Evolutionary conservation across 1,139 yeast species (phyloP).

Genomic region (Meyerozyma sp.): DNA sequence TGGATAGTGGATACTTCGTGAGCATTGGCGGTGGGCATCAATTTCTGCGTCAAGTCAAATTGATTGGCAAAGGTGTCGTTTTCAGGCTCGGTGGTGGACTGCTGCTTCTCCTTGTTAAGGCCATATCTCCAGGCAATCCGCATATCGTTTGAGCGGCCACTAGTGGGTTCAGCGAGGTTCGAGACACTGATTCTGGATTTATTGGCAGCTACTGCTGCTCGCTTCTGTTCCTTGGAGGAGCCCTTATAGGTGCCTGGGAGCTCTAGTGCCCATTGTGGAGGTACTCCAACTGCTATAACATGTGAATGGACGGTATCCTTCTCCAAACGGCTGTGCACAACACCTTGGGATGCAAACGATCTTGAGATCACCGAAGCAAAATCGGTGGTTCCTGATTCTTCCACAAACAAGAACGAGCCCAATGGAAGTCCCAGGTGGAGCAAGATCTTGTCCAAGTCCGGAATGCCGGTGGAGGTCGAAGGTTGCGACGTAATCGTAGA

Average conservation of each 20-base stretch:
- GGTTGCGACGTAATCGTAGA: conserved; percentile 73
- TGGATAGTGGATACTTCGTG: conserved; percentile 57
- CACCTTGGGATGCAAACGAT: conserved; percentile 74
- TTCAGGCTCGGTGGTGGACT: conserved; percentile 9
- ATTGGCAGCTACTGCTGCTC: conserved; percentile 50
- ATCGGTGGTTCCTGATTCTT: conserved; percentile 88
- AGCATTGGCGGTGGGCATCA: conserved; percentile 61
- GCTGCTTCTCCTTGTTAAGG: conserved; percentile 34
- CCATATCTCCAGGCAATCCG: conserved; percentile 91
- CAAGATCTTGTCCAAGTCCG: conserved; percentile 68
- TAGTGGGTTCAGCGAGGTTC: conserved; percentile 40
- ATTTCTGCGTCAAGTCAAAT: conserved; percentile 69
- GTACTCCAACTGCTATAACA: conserved; percentile 62
- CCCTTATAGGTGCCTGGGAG: conserved; percentile 81
- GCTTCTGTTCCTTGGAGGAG: conserved; percentile 60
- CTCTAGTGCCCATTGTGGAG: conserved; percentile 59
- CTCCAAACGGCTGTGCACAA: conserved; percentile 55
- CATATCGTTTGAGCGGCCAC: conserved; percentile 39
- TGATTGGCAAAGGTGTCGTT: conserved; percentile 59
- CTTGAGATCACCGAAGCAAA: conserved; percentile 72
- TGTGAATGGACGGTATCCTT: conserved; percentile 42
- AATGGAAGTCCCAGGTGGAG: conserved; percentile 84
- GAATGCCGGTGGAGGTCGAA: conserved; percentile 71
- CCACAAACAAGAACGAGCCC: conserved; percentile 64
- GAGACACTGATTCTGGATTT: conserved; percentile 65